A percentile compares a stretch with the other conserved stretches of the same genome.
Evolutionary conservation across 2,329 filamentous ascomycete species (phyloP).

Genomic region (Verruconis gallopava): DNA sequence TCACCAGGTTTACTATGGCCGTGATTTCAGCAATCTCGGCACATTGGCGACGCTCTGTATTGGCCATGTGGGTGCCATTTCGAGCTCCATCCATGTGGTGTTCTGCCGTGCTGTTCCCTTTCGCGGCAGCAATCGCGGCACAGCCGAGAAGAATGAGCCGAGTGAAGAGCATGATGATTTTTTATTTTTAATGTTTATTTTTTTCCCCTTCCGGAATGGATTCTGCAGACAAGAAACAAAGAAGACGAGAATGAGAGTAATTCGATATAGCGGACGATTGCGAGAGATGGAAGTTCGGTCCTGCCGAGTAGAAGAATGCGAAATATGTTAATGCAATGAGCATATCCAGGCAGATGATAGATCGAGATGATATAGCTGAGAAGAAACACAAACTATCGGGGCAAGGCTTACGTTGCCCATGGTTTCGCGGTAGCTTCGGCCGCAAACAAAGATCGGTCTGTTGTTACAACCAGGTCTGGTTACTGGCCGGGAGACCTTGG

Average conservation of each 20-base stretch:
- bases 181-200: neutral
- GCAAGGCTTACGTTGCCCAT: too few species aligned
- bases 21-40: conserved; percentile 15
- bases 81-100: too few species aligned
- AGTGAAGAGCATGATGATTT: neutral
- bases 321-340: too few species aligned
- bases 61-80: neutral
- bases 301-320: conserved; percentile 3
- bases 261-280: neutral
- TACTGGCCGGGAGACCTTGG: conserved; percentile 1
- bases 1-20: conserved; percentile 16
- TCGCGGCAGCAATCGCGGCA: neutral
- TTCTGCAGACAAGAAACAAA: neutral
- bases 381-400: too few species aligned
- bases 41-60: conserved; percentile 12
- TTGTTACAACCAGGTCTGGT: neutral
- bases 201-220: neutral
- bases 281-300: neutral
- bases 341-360: too few species aligned
- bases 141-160: neutral
- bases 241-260: neutral
- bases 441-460: neutral
- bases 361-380: too few species aligned
- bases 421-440: neutral
- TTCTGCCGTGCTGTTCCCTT: neutral